Conservation (phyloP, 164 flowering plant species). For the Tetracentron sinense region DNA sequence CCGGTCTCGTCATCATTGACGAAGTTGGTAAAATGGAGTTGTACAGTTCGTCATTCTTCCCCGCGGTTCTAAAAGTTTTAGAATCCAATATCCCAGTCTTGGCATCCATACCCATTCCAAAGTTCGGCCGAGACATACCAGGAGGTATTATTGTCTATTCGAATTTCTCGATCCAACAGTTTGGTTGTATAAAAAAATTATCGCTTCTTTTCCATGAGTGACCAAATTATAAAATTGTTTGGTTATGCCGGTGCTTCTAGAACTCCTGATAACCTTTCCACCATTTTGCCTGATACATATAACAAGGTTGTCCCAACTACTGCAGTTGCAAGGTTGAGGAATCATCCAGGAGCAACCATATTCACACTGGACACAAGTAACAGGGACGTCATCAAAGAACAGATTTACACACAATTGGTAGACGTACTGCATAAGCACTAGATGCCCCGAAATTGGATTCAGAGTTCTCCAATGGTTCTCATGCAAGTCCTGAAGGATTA, state of each 20-base stretch:
- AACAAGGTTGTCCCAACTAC: constrained; percentile 4
- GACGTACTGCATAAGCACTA: constrained; percentile 24
- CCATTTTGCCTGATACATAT: background rate
- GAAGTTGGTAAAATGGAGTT: constrained; percentile 97
- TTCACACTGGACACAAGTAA: constrained; percentile 49
- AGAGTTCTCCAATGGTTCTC: background rate
- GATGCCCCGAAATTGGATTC: background rate
- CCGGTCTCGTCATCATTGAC: constrained; percentile 80
- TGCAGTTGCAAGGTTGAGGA: constrained; percentile 74
- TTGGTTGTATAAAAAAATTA: background rate
- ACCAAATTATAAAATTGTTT: background rate
- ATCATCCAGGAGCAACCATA: constrained; percentile 62
- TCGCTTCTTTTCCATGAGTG: background rate
- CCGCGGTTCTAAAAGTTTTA: constrained; percentile 65
- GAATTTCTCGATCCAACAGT: background rate
- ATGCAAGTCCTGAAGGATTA: no score
- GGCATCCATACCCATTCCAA: constrained; percentile 76
- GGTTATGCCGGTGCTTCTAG: background rate
- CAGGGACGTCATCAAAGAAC: constrained; percentile 50
- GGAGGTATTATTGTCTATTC: constrained; percentile 46
- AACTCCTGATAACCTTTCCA: background rate
- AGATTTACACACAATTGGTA: constrained; percentile 39
- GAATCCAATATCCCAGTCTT: constrained; percentile 69
- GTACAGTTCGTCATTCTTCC: constrained; percentile 74
- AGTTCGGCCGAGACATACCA: constrained; percentile 72